These are phyloP conservation scores for Fusarium praegraminearum DNA, from an alignment of 2,329 filamentous ascomycete genomes.

Conservation along the genomic window DNA sequence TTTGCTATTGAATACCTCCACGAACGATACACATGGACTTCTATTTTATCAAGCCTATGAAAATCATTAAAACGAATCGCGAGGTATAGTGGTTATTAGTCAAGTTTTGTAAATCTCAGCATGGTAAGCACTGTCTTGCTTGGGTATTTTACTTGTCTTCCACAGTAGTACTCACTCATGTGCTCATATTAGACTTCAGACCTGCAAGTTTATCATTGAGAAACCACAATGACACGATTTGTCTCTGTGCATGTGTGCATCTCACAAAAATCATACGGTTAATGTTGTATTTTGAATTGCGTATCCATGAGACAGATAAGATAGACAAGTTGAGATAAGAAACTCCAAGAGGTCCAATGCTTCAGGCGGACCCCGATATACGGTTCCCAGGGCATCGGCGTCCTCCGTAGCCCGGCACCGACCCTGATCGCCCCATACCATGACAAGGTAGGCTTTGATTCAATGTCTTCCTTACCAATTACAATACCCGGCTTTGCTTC, in stretches of 20 bases:
- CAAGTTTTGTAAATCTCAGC: background rate
- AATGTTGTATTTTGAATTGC: conserved; percentile 22
- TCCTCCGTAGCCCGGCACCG: conserved; percentile 45
- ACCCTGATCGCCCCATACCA: conserved; percentile 45
- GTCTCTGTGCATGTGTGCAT: background rate
- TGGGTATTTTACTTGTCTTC: background rate
- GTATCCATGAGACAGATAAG: conserved; percentile 22
- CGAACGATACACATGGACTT: background rate
- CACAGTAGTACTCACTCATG: background rate
- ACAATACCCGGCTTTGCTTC: conserved; percentile 5
- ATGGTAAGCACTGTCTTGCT: background rate
- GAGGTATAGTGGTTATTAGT: background rate
- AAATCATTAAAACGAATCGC: background rate
- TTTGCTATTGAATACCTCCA: background rate
- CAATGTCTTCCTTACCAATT: conserved; percentile 25
- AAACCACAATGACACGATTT: background rate
- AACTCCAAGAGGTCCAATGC: conserved; percentile 12
- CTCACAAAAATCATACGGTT: conserved; percentile 34
- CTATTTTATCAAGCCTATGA: background rate
- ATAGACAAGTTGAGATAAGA: conserved; percentile 33
- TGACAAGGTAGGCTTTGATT: conserved; percentile 36
- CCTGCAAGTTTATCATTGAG: conserved; percentile 4
- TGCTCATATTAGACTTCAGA: background rate
- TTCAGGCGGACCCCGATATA: conserved; percentile 40
- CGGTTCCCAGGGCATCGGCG: conserved; percentile 44